phyloP scores from a whole-genome alignment of 208 protist species.

The Willaertia magna region DNA sequence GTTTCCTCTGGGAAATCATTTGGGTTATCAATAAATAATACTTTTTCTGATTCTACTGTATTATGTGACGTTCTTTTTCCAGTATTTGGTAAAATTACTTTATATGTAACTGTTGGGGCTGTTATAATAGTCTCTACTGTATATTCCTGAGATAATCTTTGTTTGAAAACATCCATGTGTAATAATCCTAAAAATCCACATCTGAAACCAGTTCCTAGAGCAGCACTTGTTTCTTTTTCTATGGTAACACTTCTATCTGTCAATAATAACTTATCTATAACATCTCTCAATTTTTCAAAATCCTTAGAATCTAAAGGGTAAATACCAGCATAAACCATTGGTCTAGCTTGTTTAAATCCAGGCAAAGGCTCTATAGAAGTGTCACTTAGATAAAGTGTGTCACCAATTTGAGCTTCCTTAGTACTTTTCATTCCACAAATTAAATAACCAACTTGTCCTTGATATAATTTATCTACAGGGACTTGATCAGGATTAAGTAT shows the following conservation, averaged over 20 bases:
- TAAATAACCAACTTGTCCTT: conserved; percentile 90
- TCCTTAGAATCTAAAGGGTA: conserved; percentile 70
- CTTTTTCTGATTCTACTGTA: background rate
- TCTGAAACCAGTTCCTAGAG: conserved; percentile 73
- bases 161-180: conserved; percentile 92
- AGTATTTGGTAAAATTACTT: background rate
- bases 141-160: conserved; percentile 82
- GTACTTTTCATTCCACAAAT: conserved; percentile 56
- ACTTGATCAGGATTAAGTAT: conserved; percentile 76
- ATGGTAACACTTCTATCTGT: conserved; percentile 81
- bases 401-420: conserved; percentile 77
- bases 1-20: background rate
- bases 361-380: conserved; percentile 31
- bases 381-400: conserved; percentile 66
- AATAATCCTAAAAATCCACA: conserved; percentile 92
- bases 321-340: conserved; percentile 83
- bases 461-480: conserved; percentile 49
- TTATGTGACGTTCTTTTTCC: background rate
- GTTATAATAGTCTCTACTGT: conserved; percentile 28
- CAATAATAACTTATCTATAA: conserved; percentile 75
- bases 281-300: conserved; percentile 62
- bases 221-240: conserved; percentile 56
- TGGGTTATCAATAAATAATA: background rate
- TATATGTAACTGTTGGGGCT: background rate
- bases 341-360: conserved; percentile 6